phyloP scores from a whole-genome alignment of 768 basidiomycete species.

The Tulasnella sp. region DNA sequence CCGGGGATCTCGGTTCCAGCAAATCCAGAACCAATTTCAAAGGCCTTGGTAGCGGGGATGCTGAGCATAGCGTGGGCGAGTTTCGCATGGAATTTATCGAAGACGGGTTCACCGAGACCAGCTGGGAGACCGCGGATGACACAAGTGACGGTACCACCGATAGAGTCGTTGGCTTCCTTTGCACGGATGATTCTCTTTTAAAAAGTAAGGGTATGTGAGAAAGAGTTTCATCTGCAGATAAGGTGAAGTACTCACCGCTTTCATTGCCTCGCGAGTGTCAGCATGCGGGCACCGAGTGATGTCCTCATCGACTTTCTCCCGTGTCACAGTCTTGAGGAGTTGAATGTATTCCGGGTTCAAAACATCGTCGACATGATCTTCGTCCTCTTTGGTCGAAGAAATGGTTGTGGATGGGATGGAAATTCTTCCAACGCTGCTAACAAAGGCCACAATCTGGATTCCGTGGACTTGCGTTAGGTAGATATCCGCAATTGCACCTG shows the following conservation, averaged over 20 bases:
- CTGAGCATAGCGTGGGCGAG: constrained; percentile 98
- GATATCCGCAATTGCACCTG: constrained; percentile 95
- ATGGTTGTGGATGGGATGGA: constrained; percentile 50
- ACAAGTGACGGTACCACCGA: constrained; percentile 97
- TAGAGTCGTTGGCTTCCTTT: constrained; percentile 84
- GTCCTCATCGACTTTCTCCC: constrained; percentile 83
- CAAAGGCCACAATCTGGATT: constrained; percentile 94
- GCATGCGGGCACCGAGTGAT: constrained; percentile 83
- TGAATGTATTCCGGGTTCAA: constrained; percentile 75
- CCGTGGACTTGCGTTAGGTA: constrained; percentile 82
- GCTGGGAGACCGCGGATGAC: constrained; percentile 85
- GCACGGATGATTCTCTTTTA: constrained; percentile 84
- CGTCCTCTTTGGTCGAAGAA: constrained; percentile 45
- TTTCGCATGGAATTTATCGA: constrained; percentile 96
- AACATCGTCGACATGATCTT: constrained; percentile 59
- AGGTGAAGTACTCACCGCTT: neutral
- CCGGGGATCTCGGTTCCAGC: constrained; percentile 89
- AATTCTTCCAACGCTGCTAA: constrained; percentile 91
- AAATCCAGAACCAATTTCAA: constrained; percentile 97
- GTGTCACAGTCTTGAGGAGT: constrained; percentile 68
- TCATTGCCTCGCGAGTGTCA: constrained; percentile 86
- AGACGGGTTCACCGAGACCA: constrained; percentile 93
- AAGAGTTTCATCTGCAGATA: neutral
- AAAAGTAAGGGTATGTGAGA: neutral
- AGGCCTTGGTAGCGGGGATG: constrained; percentile 96